These are phyloP conservation scores for Lycium barbarum DNA, from an alignment of 257 asterid genomes.

Conservation along the genomic window DNA sequence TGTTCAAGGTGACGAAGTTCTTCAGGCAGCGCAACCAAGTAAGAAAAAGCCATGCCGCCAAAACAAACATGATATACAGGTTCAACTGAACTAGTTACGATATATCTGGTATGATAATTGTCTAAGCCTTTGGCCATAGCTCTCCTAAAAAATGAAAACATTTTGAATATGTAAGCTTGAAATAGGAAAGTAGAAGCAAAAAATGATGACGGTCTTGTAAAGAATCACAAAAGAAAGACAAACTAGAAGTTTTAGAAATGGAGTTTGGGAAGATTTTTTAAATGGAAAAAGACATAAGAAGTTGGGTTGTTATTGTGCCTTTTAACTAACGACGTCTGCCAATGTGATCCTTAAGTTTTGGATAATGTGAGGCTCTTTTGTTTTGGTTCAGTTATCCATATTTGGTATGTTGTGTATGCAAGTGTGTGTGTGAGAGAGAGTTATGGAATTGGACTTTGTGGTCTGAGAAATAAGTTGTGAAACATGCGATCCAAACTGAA, in stretches of 20 bases:
- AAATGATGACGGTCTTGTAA: neutral
- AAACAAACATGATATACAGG: conserved; percentile 23
- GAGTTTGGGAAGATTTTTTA: neutral
- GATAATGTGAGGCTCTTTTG: neutral
- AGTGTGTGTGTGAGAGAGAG: neutral
- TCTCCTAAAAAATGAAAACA: conserved; percentile 18
- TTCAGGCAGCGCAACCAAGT: conserved; percentile 11
- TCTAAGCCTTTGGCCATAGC: conserved; percentile 23
- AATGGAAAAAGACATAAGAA: neutral
- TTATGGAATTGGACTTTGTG: neutral
- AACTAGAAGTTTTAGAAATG: neutral
- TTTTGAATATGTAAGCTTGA: neutral
- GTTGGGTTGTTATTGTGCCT: neutral
- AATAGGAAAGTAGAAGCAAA: neutral
- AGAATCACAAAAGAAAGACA: neutral
- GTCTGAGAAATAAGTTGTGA: neutral
- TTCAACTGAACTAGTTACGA: neutral
- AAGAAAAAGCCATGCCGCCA: conserved; percentile 30
- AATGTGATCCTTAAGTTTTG: conserved; percentile 20
- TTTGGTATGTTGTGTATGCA: neutral
- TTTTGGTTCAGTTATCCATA: neutral
- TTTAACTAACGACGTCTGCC: neutral
- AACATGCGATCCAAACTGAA: neutral
- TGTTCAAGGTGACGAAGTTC: conserved; percentile 30
- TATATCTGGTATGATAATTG: conserved; percentile 15